These are phyloP conservation scores for Diplogelasinospora grovesii DNA, from an alignment of 495 filamentous ascomycete genomes.

Conservation along the genomic window DNA sequence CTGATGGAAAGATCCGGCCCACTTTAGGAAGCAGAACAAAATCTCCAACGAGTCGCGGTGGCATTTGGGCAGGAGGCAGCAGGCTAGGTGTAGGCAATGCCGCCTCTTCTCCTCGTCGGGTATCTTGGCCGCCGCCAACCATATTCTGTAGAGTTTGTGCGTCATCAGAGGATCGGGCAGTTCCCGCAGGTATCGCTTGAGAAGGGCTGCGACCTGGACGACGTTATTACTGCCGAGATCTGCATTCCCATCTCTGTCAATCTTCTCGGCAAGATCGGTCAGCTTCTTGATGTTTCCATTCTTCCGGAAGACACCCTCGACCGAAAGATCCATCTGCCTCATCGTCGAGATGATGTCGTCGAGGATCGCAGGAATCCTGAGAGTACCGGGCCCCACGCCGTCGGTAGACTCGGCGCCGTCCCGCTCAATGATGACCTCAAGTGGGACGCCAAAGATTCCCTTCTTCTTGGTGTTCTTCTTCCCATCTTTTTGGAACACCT, in stretches of 20 bases:
- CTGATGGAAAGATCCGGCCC: slow-evolving; percentile 94
- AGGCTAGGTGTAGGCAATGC: slow-evolving; percentile 82
- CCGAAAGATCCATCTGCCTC: slow-evolving; percentile 98
- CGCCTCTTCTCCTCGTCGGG: slow-evolving; percentile 72
- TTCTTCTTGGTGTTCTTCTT: slow-evolving; percentile 82
- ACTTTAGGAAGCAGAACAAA: slow-evolving; percentile 92
- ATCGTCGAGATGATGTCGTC: slow-evolving; percentile 90
- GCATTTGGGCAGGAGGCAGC: slow-evolving; percentile 86
- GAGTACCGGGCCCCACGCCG: slow-evolving; percentile 83
- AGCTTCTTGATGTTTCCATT: slow-evolving; percentile 94
- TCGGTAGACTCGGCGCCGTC: slow-evolving; percentile 94
- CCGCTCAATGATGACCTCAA: slow-evolving; percentile 81
- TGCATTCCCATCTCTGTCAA: slow-evolving; percentile 75
- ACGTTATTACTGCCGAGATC: slow-evolving; percentile 79
- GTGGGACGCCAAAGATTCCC: slow-evolving; percentile 81
- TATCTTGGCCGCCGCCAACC: slow-evolving; percentile 87
- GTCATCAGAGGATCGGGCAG: slow-evolving; percentile 93
- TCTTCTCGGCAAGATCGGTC: slow-evolving; percentile 71
- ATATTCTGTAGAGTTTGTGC: slow-evolving; percentile 87
- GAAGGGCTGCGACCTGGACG: slow-evolving; percentile 86
- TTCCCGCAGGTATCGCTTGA: slow-evolving; percentile 93
- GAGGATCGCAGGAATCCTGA: slow-evolving; percentile 81
- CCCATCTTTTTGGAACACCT: slow-evolving; percentile 82
- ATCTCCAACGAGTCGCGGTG: slow-evolving; percentile 95
- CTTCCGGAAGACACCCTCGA: slow-evolving; percentile 98